These are phyloP conservation scores for Ceratocystis variospora DNA, from an alignment of 2,329 filamentous ascomycete genomes.

Conservation along the genomic window DNA sequence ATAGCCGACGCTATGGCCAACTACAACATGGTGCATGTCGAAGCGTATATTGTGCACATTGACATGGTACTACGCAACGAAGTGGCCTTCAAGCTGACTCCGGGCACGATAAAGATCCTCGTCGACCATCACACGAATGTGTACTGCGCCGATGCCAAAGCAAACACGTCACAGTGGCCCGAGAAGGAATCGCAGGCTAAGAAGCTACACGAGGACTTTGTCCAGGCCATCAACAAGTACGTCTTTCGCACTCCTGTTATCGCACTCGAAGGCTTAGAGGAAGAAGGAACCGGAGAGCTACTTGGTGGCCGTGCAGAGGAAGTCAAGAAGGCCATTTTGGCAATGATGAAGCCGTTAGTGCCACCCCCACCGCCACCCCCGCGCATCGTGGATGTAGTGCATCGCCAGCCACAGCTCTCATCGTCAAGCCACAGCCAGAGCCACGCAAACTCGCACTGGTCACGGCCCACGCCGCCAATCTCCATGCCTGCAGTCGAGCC, in stretches of 20 bases:
- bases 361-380: conserved; percentile 60
- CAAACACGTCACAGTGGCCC: conserved; percentile 84
- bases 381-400: conserved; percentile 52
- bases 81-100: conserved; percentile 93
- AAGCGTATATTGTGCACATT: conserved; percentile 96
- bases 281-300: conserved; percentile 88
- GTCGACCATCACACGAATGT: conserved; percentile 95
- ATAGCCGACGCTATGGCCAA: conserved; percentile 80
- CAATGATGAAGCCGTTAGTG: conserved; percentile 74
- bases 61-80: conserved; percentile 98
- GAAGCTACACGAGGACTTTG: conserved; percentile 92
- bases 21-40: conserved; percentile 82
- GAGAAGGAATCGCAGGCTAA: conserved; percentile 94
- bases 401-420: conserved; percentile 62
- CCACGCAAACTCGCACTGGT: conserved; percentile 10
- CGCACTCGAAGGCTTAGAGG: conserved; percentile 87
- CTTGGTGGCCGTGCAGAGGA: conserved; percentile 84
- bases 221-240: conserved; percentile 94
- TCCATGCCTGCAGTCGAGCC: conserved; percentile 61
- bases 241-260: conserved; percentile 82
- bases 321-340: conserved; percentile 75
- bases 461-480: conserved; percentile 48
- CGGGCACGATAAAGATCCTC: conserved; percentile 82
- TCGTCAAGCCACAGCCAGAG: conserved; percentile 5
- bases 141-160: conserved; percentile 79